phyloP scores from a whole-genome alignment of 257 asterid genomes.

The Salvia miltiorrhiza region DNA sequence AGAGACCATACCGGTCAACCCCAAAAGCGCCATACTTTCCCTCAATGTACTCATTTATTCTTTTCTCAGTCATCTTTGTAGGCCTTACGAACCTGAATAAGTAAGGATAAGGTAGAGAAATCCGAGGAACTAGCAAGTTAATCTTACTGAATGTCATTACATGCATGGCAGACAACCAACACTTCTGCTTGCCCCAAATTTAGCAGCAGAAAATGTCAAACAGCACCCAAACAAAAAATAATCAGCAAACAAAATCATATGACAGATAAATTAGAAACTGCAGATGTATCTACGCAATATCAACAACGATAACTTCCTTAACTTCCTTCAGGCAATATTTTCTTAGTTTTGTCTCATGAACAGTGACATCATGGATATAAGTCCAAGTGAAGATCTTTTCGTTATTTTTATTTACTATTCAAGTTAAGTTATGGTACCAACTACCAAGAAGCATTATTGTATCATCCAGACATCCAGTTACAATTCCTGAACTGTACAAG shows the following conservation, averaged over 20 bases:
- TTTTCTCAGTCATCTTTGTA: conserved; percentile 63
- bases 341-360: background rate
- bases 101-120: background rate
- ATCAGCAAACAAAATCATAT: background rate
- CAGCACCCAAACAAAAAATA: background rate
- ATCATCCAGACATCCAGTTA: background rate
- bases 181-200: background rate
- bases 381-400: background rate
- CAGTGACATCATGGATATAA: background rate
- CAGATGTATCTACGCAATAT: background rate
- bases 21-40: conserved; percentile 87
- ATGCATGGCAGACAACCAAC: background rate
- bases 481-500: background rate
- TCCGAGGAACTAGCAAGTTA: conserved; percentile 4
- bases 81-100: conserved; percentile 89
- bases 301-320: background rate
- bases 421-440: background rate
- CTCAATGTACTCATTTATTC: conserved; percentile 72
- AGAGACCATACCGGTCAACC: conserved; percentile 69
- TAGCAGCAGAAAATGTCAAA: conserved; percentile 1
- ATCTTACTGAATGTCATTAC: background rate
- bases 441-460: conserved; percentile 1
- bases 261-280: background rate
- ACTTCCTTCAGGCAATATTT: background rate
- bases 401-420: no score